Percentiles rank a stretch among this genome's conserved stretches.
These are phyloP conservation scores for Rhodotorula sp. DNA, from an alignment of 1,284 basidiomycete genomes.

Conservation along the genomic window DNA sequence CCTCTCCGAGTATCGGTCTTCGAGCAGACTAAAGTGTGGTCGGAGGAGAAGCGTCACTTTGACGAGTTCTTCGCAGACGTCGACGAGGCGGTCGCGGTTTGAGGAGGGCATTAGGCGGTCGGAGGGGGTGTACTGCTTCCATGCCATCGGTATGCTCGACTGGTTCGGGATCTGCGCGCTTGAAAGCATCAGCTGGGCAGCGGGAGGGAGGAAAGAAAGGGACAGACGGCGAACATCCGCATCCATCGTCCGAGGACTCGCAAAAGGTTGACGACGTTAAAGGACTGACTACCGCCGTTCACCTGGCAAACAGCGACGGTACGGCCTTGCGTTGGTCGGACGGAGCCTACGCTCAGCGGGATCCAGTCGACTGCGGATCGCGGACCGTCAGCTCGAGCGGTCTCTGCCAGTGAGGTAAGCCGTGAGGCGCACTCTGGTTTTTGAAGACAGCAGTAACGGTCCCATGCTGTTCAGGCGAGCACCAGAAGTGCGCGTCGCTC, in stretches of 20 bases:
- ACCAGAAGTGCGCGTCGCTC: constrained; percentile 49
- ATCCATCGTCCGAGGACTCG: constrained; percentile 50
- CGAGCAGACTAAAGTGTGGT: constrained; percentile 44
- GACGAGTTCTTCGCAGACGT: constrained; percentile 51
- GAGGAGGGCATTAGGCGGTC: constrained; percentile 47
- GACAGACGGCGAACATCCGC: constrained; percentile 42
- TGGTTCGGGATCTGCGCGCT: constrained; percentile 42
- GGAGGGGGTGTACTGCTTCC: constrained; percentile 47
- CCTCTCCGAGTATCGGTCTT: constrained; percentile 48
- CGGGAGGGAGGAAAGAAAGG: background rate
- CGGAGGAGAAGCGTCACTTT: constrained; percentile 44
- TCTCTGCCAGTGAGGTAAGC: background rate
- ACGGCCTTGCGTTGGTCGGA: constrained; percentile 51
- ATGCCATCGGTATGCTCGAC: constrained; percentile 49
- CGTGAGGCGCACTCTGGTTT: constrained; percentile 45
- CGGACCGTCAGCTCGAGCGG: background rate
- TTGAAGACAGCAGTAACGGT: constrained; percentile 51
- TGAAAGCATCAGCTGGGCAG: background rate
- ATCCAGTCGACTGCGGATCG: constrained; percentile 47
- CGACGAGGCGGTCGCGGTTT: constrained; percentile 51
- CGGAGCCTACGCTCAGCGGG: constrained; percentile 47
- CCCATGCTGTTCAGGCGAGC: constrained; percentile 49
- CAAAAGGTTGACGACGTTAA: constrained; percentile 50
- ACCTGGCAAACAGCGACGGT: constrained; percentile 47
- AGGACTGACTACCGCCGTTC: constrained; percentile 49